Evolutionary conservation across 2,329 filamentous ascomycete species (phyloP), one percentile per base, ranked within the genome.

Genomic region (Colletotrichum navitas): DNA sequence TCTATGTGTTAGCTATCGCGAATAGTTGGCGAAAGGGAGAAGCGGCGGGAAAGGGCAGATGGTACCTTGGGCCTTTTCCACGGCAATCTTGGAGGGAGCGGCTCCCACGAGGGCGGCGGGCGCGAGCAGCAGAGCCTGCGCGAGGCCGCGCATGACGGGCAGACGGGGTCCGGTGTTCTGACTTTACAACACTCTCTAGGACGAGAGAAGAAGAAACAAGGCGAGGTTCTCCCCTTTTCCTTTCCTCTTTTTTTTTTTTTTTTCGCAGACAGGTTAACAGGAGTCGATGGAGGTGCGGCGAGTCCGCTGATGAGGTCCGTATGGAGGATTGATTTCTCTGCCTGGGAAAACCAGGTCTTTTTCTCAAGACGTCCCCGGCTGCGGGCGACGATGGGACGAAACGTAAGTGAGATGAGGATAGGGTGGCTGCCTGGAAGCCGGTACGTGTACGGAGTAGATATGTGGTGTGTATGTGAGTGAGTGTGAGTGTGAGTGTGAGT

Each of bases 21-120:
- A 41, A 24, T 5, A n/a, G 2, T 21, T 16, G 14, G 21, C 21
- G 26, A 8, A 21, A 29, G 16, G 6, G 41, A 24, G 10, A 55
- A 6, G 32, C 2, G 55, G 41, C 29, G 61, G 45, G 45, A 47
- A 24, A 10, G 11, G 21, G 7, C 16, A 43, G 18, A 12, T 2
- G 51, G 16, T 32, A 71, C 68, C 34, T 16, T 58, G 41, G 64
- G 47, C 63, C 68, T 71, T 67, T 29, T 62, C 34, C 5, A 41
- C 18, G 8, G 34, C 63, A 10, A 71, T 58, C 51, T 43, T 43
- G 63, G 68, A 68, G 11, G 68, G 68, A 6, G 78, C 76, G 66
- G 78, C 77, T 54, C 75, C 75, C 41, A 76, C 79, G 76, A 83
- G 76, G 76, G 77, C 78, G 74, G 81, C 78, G 74, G 81, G 79